A percentile compares a stretch with the other conserved stretches of the same genome.
Evolutionary conservation across 2,329 filamentous ascomycete genomes (phyloP).

Genomic region (Daldinia eschscholtzii): DNA sequence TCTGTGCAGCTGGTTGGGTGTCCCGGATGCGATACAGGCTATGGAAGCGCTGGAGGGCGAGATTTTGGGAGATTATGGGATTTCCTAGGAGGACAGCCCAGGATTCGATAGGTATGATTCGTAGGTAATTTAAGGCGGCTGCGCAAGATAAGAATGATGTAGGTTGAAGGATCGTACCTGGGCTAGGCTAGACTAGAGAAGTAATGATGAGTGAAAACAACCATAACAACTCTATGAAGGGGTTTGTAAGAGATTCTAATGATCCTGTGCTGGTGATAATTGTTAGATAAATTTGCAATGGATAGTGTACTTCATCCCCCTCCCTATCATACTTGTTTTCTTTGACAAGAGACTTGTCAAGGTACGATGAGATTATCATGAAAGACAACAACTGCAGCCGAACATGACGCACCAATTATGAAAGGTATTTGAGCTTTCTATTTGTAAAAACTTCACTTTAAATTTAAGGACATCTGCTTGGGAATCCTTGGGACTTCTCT

Average conservation of each 20-base stretch:
- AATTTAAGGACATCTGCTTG: neutral
- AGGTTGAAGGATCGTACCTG: neutral
- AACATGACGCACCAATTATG: neutral
- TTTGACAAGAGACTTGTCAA: neutral
- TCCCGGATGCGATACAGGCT: conserved; percentile 33
- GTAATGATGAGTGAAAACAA: neutral
- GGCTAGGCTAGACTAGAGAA: neutral
- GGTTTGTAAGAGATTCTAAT: neutral
- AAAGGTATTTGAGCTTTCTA: neutral
- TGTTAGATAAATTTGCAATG: neutral
- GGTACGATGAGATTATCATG: neutral
- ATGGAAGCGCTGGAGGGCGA: conserved; percentile 34
- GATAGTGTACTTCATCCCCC: neutral
- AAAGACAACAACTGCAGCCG: neutral
- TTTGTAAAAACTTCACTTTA: neutral
- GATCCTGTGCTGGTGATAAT: neutral
- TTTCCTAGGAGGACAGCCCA: neutral
- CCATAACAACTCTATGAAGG: neutral
- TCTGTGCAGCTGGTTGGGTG: conserved; percentile 47
- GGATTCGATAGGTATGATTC: neutral
- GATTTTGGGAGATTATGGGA: neutral
- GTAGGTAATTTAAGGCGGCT: too few species aligned
- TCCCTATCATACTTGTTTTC: neutral
- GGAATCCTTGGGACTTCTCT: neutral
- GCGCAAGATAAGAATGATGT: neutral